Evolutionary conservation across 1,139 yeast genomes (phyloP), one percentile per base, ranked within the genome.

Genomic region (Taphrina deformans): DNA sequence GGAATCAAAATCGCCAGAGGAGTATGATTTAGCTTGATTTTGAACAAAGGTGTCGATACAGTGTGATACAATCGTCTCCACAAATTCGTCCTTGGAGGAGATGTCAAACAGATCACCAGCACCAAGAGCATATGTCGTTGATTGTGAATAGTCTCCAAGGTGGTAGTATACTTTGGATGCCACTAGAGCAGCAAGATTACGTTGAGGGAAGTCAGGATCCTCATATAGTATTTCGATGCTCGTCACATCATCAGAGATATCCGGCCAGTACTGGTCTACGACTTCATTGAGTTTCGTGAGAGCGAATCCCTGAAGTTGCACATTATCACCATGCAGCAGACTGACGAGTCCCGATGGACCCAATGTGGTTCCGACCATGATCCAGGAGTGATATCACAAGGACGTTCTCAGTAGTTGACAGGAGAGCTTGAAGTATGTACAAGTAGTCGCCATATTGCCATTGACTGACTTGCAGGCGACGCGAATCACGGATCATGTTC

Each of bases 261-360:
- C 99, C 2, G 98, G 92, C 99, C 99, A 93, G 70, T 90, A 82
- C 76, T 89, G 92, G 78, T 91, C 96, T 66, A 91, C 97, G 66
- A 88, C 83, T 44, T 80, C 83, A 74, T 91, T 89, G 71, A 93
- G 84, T 33, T 96, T 87, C 68, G 86, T 80, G 73, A 93, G 82
- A 18, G 99, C 99, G 75, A 90, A 89, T 40, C 87, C 80, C 76
- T 91, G 93, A 71, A 95, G 84, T 66, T 83, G 78, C 62, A 83
- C 78, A 75, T 93, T 97, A 16, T 85, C 82, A 78, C 95, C 99
- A 69, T 85, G 84, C 73, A 93, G 82, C 71, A 93, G 83, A 55
- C 98, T 96, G 77, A 93, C 82, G 72, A 88, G 88, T 33, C 67
- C 68, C 24, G 58, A 26, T 14, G 65, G 53, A 5, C 58, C 58